phyloP scores from a whole-genome alignment of 148 eudicot genomes.

The Chenopodium album region DNA sequence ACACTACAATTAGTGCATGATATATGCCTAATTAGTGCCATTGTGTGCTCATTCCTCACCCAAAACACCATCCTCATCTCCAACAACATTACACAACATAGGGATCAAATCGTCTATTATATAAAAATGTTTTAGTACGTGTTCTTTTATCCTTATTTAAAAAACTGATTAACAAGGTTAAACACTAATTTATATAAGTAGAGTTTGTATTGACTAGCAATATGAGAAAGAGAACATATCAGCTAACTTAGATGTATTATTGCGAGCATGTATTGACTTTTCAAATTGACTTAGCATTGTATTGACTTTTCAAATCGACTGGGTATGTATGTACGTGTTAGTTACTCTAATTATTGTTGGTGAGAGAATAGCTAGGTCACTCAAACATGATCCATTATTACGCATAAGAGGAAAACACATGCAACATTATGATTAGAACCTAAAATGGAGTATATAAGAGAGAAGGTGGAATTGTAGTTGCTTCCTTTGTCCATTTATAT shows the following conservation, averaged over 20 bases:
- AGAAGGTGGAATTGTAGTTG: constrained; percentile 12
- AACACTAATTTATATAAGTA: too few relatives aligned
- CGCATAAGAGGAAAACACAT: constrained; percentile 15
- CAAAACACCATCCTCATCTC: constrained; percentile 5
- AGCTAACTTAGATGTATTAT: too few relatives aligned
- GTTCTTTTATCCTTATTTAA: neutral
- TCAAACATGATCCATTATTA: constrained; percentile 13
- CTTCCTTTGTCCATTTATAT: constrained; percentile 11
- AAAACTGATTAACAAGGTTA: neutral
- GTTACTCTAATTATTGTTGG: constrained; percentile 6
- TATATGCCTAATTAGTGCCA: constrained; percentile 1
- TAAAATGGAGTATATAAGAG: neutral
- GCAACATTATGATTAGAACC: constrained; percentile 3
- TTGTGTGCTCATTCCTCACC: constrained; percentile 2
- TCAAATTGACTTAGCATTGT: too few relatives aligned
- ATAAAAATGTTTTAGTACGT: neutral
- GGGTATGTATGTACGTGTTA: too few relatives aligned
- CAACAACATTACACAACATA: neutral
- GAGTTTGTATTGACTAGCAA: too few relatives aligned
- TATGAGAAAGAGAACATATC: too few relatives aligned
- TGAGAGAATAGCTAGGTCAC: neutral
- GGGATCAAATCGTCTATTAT: neutral
- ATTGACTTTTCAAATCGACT: too few relatives aligned
- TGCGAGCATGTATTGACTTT: too few relatives aligned
- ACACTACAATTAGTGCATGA: neutral